Evolutionary conservation across 495 filamentous ascomycete species (phyloP).

Genomic region (Poronia punctata): DNA sequence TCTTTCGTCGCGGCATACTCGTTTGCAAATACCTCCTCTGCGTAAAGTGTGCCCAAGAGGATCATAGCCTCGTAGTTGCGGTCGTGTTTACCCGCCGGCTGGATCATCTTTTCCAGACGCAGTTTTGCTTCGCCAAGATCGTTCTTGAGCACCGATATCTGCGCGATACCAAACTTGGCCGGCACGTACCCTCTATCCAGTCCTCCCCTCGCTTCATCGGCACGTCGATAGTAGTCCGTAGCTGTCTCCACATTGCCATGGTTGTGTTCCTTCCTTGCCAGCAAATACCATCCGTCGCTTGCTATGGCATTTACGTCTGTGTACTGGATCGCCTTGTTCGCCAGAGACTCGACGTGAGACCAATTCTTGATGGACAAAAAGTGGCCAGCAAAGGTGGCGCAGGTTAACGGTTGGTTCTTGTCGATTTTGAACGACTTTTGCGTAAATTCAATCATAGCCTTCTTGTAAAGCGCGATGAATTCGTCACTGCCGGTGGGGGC

Average conservation of each 20-base stretch:
- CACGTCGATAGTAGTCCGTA: conserved; percentile 73
- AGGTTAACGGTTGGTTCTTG: conserved; percentile 84
- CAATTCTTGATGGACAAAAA: conserved; percentile 74
- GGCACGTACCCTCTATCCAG: conserved; percentile 81
- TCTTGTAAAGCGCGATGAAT: conserved; percentile 77
- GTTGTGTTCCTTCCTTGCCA: conserved; percentile 84
- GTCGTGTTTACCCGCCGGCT: conserved; percentile 45
- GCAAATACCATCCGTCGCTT: conserved; percentile 92
- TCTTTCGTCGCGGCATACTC: conserved; percentile 69
- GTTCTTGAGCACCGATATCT: conserved; percentile 74
- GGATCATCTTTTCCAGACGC: conserved; percentile 85
- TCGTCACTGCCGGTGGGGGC: conserved; percentile 65
- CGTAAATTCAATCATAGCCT: conserved; percentile 88
- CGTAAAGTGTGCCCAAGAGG: conserved; percentile 79
- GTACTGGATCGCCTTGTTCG: conserved; percentile 87
- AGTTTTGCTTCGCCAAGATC: conserved; percentile 91
- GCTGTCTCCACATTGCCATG: conserved; percentile 59
- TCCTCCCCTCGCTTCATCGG: conserved; percentile 83
- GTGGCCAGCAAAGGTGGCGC: conserved; percentile 80
- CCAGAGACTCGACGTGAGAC: conserved; percentile 71
- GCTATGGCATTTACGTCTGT: conserved; percentile 94
- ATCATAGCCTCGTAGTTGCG: conserved; percentile 89
- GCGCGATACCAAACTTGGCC: conserved; percentile 86
- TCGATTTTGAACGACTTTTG: conserved; percentile 94
- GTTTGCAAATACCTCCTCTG: conserved; percentile 83